These are phyloP conservation scores for Phaeosphaeria sp. DNA, from an alignment of 2,329 filamentous ascomycete species.

Conservation along the genomic window DNA sequence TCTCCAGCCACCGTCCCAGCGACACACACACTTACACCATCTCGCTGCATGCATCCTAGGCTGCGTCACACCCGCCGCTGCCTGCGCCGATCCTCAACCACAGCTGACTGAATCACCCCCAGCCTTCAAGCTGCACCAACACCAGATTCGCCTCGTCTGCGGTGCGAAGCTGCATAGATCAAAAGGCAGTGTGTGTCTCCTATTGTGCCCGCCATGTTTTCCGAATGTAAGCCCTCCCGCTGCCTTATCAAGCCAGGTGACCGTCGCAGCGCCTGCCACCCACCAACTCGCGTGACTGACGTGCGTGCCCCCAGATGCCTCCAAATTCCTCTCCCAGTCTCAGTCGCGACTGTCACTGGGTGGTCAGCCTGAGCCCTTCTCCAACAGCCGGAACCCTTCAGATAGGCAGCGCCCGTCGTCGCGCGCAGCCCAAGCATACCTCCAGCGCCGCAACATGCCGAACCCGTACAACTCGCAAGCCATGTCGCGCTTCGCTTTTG, in stretches of 20 bases:
- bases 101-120: background rate
- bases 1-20: background rate
- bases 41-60: constrained; percentile 36
- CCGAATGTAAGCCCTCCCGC: constrained; percentile 75
- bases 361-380: constrained; percentile 58
- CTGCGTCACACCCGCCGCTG: constrained; percentile 40
- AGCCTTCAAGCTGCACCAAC: constrained; percentile 25
- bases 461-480: constrained; percentile 78
- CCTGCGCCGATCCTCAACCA: constrained; percentile 18
- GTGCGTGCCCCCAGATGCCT: constrained; percentile 74
- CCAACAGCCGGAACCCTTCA: constrained; percentile 56
- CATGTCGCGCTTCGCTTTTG: constrained; percentile 79
- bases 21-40: constrained; percentile 1
- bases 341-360: constrained; percentile 85
- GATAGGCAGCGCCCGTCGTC: constrained; percentile 53
- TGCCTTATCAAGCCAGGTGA: constrained; percentile 45
- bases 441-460: constrained; percentile 58
- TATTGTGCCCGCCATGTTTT: constrained; percentile 68
- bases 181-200: constrained; percentile 15
- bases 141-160: constrained; percentile 25
- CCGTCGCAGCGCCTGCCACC: constrained; percentile 27
- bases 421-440: constrained; percentile 58
- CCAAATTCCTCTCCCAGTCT: constrained; percentile 95
- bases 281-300: constrained; percentile 53
- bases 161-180: constrained; percentile 26